Percentiles rank a stretch among this genome's conserved stretches.
These are phyloP conservation scores for Actinomucor elegans DNA, from an alignment of 371 early-diverging fungal species.

Conservation along the genomic window DNA sequence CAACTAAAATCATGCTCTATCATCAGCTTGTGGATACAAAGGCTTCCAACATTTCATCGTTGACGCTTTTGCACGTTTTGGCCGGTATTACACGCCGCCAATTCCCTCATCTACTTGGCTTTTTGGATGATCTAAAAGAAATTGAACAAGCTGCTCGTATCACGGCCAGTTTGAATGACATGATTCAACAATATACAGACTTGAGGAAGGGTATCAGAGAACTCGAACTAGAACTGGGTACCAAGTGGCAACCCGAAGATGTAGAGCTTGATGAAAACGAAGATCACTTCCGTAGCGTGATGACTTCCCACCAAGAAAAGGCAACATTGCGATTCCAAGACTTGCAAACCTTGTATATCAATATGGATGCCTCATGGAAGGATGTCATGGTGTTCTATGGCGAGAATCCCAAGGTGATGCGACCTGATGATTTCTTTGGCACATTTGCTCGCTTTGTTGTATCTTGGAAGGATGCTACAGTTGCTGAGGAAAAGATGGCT, in stretches of 20 bases:
- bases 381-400: conserved; percentile 38
- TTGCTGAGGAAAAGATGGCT: conserved; percentile 39
- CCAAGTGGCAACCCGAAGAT: conserved; percentile 33
- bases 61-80: conserved; percentile 45
- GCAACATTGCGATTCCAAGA: conserved; percentile 28
- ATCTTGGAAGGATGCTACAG: conserved; percentile 36
- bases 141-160: conserved; percentile 33
- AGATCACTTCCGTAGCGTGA: conserved; percentile 27
- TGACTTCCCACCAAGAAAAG: conserved; percentile 22
- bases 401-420: conserved; percentile 35
- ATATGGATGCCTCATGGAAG: conserved; percentile 41
- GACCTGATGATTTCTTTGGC: conserved; percentile 38
- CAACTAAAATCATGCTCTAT: too few species aligned
- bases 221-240: conserved; percentile 23
- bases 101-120: conserved; percentile 44
- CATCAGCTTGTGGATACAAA: conserved; percentile 53
- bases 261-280: conserved; percentile 31
- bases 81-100: conserved; percentile 36
- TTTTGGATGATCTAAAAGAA: conserved; percentile 36
- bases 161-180: conserved; percentile 37
- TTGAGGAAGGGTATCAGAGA: conserved; percentile 34
- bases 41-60: conserved; percentile 36
- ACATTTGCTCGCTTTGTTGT: conserved; percentile 27
- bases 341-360: conserved; percentile 30
- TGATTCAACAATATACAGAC: conserved; percentile 40